Percentiles rank a stretch among this genome's conserved stretches.
Evolutionary conservation across 768 basidiomycete species (phyloP).

Genomic region (Russula olivacea): DNA sequence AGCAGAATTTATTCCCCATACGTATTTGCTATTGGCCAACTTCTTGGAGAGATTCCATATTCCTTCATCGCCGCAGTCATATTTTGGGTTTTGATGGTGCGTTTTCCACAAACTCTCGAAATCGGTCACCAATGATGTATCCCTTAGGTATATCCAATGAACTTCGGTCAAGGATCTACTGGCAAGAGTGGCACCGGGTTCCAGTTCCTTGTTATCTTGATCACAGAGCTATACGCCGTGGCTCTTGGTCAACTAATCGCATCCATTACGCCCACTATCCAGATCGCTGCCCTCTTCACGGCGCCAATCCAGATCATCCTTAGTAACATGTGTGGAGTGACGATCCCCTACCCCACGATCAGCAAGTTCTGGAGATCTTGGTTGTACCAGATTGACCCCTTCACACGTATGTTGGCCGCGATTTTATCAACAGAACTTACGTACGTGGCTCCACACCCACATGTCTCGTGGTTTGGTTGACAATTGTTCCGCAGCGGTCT

Average conservation of each 20-base stretch:
- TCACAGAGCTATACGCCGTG: conserved; percentile 70
- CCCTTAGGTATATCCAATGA: conserved; percentile 53
- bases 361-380: conserved; percentile 68
- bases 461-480: neutral
- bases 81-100: conserved; percentile 75
- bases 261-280: conserved; percentile 69
- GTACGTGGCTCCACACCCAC: conserved; percentile 30
- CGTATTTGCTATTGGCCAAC: conserved; percentile 79
- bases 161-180: conserved; percentile 57
- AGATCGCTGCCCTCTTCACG: conserved; percentile 67
- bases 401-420: conserved; percentile 67
- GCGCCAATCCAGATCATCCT: conserved; percentile 64
- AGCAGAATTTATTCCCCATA: conserved; percentile 84
- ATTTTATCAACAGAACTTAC: conserved; percentile 77
- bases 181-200: conserved; percentile 65
- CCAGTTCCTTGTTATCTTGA: conserved; percentile 61
- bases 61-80: conserved; percentile 61
- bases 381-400: conserved; percentile 72
- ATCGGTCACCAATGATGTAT: neutral
- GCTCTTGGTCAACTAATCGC: conserved; percentile 70
- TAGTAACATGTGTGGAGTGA: conserved; percentile 74
- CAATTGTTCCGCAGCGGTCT: conserved; percentile 44
- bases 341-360: conserved; percentile 62
- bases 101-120: conserved; percentile 9
- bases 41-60: conserved; percentile 79